These are phyloP conservation scores for Penicillium simplicissimum DNA, from an alignment of 495 filamentous ascomycete genomes.

Conservation along the genomic window DNA sequence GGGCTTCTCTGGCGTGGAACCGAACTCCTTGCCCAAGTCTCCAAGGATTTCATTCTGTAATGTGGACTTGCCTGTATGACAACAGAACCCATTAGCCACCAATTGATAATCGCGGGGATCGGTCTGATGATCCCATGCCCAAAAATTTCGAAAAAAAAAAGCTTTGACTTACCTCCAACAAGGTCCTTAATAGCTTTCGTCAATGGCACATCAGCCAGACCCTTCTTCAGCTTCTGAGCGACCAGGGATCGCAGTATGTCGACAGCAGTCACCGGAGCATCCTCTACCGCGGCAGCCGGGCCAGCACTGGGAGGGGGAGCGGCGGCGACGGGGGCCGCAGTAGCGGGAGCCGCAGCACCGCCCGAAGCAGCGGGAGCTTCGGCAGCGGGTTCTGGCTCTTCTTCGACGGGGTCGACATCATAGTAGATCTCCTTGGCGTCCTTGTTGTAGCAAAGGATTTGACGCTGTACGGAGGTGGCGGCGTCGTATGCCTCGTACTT, in stretches of 20 bases:
- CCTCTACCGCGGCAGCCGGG: conserved; percentile 84
- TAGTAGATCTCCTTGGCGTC: conserved; percentile 99
- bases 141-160: not conserved
- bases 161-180: conserved; percentile 76
- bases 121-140: not conserved
- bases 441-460: conserved; percentile 99
- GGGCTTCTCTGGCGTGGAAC: conserved; percentile 95
- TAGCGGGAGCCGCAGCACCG: conserved; percentile 42
- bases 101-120: not conserved
- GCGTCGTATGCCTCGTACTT: conserved; percentile 99
- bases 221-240: conserved; percentile 99
- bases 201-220: conserved; percentile 81
- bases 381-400: conserved; percentile 71
- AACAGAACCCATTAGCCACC: not conserved
- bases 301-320: conserved; percentile 70
- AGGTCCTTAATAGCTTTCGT: conserved; percentile 98
- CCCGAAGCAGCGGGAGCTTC: conserved; percentile 54
- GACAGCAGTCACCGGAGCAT: conserved; percentile 81
- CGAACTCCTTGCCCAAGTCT: conserved; percentile 97
- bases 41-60: conserved; percentile 94
- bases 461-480: conserved; percentile 88
- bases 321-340: conserved; percentile 56
- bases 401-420: conserved; percentile 92
- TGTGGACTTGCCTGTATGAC: conserved; percentile 83
- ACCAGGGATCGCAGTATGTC: conserved; percentile 89